Percentiles rank a stretch among this genome's conserved stretches.
These are phyloP conservation scores for Ustilago crameri DNA, from an alignment of 1,284 basidiomycete species.

Conservation along the genomic window DNA sequence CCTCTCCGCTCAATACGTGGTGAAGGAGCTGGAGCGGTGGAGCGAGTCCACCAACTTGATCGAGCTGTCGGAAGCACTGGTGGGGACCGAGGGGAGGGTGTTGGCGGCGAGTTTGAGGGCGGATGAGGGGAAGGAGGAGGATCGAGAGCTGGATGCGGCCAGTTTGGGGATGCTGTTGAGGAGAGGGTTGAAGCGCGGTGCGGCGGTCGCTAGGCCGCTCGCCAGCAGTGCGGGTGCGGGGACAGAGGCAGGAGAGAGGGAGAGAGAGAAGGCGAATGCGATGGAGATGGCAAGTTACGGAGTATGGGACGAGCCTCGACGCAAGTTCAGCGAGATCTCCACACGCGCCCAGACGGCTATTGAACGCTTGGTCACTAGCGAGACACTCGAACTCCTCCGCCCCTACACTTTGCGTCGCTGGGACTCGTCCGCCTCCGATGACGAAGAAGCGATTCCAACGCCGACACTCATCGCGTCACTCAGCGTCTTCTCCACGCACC, in stretches of 20 bases:
- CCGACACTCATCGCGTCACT: constrained; percentile 55
- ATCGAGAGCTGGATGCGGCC: constrained; percentile 57
- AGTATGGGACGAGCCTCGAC: constrained; percentile 57
- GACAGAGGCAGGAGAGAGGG: constrained; percentile 5
- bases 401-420: constrained; percentile 47
- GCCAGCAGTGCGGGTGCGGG: neutral
- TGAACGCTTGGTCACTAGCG: constrained; percentile 52
- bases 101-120: constrained; percentile 26
- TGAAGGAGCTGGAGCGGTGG: constrained; percentile 54
- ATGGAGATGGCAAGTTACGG: constrained; percentile 25
- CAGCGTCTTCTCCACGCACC: constrained; percentile 53
- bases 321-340: constrained; percentile 46
- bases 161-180: constrained; percentile 53
- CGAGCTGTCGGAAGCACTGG: constrained; percentile 46
- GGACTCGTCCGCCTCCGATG: constrained; percentile 27
- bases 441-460: constrained; percentile 46
- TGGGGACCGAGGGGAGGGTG: constrained; percentile 34
- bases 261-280: constrained; percentile 10
- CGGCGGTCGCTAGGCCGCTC: constrained; percentile 30
- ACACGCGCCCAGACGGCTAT: constrained; percentile 40
- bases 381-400: constrained; percentile 53
- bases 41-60: constrained; percentile 55
- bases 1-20: constrained; percentile 52
- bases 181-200: constrained; percentile 53
- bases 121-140: constrained; percentile 41